Base-by-base conservation (phyloP, 306 rosid genomes). In the Mimosa pudica region DNA sequence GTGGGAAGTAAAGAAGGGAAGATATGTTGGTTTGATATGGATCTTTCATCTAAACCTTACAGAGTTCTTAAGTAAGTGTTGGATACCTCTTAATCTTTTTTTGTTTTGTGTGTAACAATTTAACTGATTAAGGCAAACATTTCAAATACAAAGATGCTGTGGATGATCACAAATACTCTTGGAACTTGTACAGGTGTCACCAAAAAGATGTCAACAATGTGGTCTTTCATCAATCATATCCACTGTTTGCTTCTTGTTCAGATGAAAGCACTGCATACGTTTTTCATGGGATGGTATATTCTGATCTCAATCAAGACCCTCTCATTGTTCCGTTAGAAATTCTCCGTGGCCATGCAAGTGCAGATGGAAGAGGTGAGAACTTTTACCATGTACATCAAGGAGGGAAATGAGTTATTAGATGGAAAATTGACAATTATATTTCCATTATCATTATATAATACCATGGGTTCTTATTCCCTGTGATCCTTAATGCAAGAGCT, bases 1-100 rank as follows among this genome's bases (percentile, higher is more conserved):
- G 98, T 95, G 79, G 98, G 98, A 69, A 95, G 98, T 90, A 87
- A 89, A 87, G 98, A 95, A 79, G 98, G 98, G 78, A 95, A 95
- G 81, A 64, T 92, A 80, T 91, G 97, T 82, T 95, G 98, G 98
- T 95, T 95, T 79, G 98, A 95, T 84, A 87, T 90, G 98, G 98
- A 95, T 77, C 98, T 95, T 85, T 95, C 98, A 51, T 88, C 98
- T 72, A 83, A 90, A 75, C 97, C 98, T 1, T 95, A 92, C 82
- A 89, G 84, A 83, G 78, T 84, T 83, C 89, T 89, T 8, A 82
- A 88, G 98, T 91, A 88, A 70, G 93, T 77, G 35, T 52, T 14
- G 11, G 10, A 38, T 5, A 38, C 10, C 70, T 17, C 69, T 11
- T 3, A n/a, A n/a, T 51, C 63, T 64, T 65, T 48, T 4, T 65